Base-by-base conservation (phyloP, 2,329 filamentous ascomycete genomes). In the Trichophyton simii region DNA sequence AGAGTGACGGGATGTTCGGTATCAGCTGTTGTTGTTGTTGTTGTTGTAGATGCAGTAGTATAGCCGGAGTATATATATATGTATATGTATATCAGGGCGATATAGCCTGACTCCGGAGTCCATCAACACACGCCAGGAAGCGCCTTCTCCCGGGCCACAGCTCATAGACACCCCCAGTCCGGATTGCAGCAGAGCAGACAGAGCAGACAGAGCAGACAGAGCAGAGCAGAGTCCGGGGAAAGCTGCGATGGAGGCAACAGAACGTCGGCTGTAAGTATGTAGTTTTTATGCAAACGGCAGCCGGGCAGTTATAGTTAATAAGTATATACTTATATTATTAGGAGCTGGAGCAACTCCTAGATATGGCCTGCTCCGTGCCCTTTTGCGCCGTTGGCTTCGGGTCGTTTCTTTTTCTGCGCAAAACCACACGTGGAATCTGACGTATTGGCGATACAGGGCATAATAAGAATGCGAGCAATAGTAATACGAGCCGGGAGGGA, bases 351-450 rank as follows among this genome's bases (percentile, higher is more conserved):
- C 3, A 36, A 36, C 34, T 50, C 22, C 8, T 18, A 22, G 46
- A 25, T 11, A 28, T 18, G 20, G 18, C 9, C 9, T 50, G 20
- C 20, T 22, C 46, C 20, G 46, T 50, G 46, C 46, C 46, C 46
- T 50, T 28, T 50, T 50, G 25, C 28, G 46, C 46, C 46, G 46
- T 50, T 50, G 20, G 20, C 25, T 36, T 55, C 9, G 7, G 13
- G 18, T 54, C 13, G 48, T 36, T 55, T 34, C 28, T 55, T 55
- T 55, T 55, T 55, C 50, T 15, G 48, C 25, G 48, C 11, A 28
- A 28, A 55, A n/a, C 28, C 50, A 55, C 28, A 36, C 50, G 50
- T 55, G 50, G 50, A 55, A 55, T n/a, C 50, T 55, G 50, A 55
- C 50, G 50, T 55, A 55, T 55, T 36, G 34, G 34, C 11, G 34